Percentiles rank a stretch among this genome's conserved stretches.
Conservation (phyloP, 2,329 filamentous ascomycete genomes). For the Neurospora sp. region DNA sequence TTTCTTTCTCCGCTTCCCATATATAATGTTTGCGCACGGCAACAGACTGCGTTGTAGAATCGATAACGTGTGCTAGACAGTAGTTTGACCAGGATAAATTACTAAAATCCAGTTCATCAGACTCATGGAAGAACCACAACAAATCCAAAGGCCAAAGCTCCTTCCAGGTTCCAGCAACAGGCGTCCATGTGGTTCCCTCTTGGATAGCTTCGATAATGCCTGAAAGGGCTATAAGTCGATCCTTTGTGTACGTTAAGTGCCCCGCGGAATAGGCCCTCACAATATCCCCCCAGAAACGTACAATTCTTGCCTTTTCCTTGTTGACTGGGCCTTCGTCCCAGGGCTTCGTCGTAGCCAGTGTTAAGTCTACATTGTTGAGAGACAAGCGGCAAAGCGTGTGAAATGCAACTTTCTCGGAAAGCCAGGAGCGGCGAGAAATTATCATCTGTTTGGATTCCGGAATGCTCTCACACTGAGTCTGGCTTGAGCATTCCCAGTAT, state of each 20-base stretch:
- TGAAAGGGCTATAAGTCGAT: not conserved
- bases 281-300: not conserved
- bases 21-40: not conserved
- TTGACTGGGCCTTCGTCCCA: not conserved
- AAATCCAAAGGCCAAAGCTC: not conserved
- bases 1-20: not conserved
- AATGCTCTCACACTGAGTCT: not conserved
- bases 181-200: not conserved
- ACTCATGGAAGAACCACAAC: not conserved
- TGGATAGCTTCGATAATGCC: not conserved
- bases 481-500: constrained; percentile 2
- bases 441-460: not conserved
- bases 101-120: no score
- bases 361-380: not conserved
- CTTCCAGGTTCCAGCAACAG: not conserved
- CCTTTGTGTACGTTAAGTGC: not conserved
- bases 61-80: not conserved
- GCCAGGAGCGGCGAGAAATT: not conserved
- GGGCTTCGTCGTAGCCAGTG: no score
- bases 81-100: not conserved
- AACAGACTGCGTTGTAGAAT: not conserved
- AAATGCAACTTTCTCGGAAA: not conserved
- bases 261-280: not conserved
- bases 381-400: not conserved
- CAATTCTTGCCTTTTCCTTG: no score